Conservation (phyloP, 108 stramenopile genomes). For the Nitzschia inconspicua region DNA sequence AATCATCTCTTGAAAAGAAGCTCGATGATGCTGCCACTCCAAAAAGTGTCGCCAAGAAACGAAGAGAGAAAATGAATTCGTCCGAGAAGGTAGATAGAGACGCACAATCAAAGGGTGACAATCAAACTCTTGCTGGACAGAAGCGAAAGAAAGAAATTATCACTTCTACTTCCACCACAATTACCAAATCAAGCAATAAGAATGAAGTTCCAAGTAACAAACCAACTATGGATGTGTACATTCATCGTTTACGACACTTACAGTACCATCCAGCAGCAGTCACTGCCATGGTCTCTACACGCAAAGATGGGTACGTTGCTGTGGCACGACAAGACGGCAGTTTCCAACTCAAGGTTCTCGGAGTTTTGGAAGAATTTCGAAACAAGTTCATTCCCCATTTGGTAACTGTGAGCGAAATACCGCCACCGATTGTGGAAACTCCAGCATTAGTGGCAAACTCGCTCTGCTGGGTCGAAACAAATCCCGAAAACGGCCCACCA, state of each 20-base stretch:
- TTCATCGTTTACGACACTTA: conserved; percentile 75
- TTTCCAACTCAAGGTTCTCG: conserved; percentile 42
- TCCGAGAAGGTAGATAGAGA: no score
- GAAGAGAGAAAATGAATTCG: no score
- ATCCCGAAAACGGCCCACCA: no score
- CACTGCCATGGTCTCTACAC: conserved; percentile 48
- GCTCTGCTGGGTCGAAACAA: conserved; percentile 2
- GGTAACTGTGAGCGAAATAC: background rate
- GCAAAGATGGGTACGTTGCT: conserved; percentile 22
- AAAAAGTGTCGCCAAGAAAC: no score
- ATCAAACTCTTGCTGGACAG: no score
- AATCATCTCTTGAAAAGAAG: no score
- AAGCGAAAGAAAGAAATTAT: no score
- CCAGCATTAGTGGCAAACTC: conserved; percentile 44
- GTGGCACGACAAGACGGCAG: conserved; percentile 64
- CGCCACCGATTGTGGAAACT: conserved; percentile 55
- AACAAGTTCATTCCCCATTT: conserved; percentile 2
- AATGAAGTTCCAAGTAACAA: background rate
- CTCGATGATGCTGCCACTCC: no score
- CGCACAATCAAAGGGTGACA: no score
- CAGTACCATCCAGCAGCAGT: conserved; percentile 53
- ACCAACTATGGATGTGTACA: conserved; percentile 44
- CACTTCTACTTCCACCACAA: background rate
- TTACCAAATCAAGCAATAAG: background rate
- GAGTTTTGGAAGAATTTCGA: background rate